A percentile compares a stretch with the other conserved stretches of the same genome.
Evolutionary conservation across 306 rosid genomes (phyloP).

Genomic region (Carpinus viminea): DNA sequence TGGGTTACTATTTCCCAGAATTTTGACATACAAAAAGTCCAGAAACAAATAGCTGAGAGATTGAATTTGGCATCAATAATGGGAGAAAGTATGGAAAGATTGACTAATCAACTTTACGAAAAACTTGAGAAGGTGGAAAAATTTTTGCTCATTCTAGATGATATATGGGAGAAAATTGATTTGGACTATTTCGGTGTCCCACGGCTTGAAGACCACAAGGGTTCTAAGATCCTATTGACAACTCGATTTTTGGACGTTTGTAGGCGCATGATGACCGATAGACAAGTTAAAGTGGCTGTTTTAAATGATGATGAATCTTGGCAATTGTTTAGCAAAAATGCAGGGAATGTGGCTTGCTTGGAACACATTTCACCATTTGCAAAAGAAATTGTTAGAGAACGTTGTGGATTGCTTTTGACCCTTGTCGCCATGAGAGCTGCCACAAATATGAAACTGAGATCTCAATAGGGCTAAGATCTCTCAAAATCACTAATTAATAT

Average conservation of each 20-base stretch:
- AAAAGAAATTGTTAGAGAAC: constrained; percentile 12
- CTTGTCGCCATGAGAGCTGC: constrained; percentile 13
- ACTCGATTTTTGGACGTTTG: constrained; percentile 5
- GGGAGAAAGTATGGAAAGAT: constrained; percentile 18
- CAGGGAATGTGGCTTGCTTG: constrained; percentile 2
- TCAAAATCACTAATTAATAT: too few relatives aligned
- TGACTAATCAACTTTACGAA: not conserved
- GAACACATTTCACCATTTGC: constrained; percentile 6
- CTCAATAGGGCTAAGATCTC: too few relatives aligned
- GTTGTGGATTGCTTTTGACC: constrained; percentile 26
- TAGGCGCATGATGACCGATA: constrained; percentile 23
- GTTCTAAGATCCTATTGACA: not conserved
- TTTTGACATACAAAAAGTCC: constrained; percentile 10
- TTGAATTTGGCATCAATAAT: constrained; percentile 5
- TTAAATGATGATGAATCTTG: constrained; percentile 22
- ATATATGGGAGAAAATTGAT: not conserved
- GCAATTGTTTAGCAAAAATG: constrained; percentile 18
- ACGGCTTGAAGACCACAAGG: not conserved
- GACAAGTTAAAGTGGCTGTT: constrained; percentile 7
- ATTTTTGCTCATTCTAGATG: not conserved
- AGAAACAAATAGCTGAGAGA: constrained; percentile 19
- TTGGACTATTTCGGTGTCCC: not conserved
- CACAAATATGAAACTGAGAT: too few relatives aligned
- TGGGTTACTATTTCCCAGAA: constrained; percentile 24
- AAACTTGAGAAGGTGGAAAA: constrained; percentile 1